A percentile compares a stretch with the other conserved stretches of the same genome.
phyloP scores from a whole-genome alignment of 768 basidiomycete genomes.

The Lentinula guzmanii region DNA sequence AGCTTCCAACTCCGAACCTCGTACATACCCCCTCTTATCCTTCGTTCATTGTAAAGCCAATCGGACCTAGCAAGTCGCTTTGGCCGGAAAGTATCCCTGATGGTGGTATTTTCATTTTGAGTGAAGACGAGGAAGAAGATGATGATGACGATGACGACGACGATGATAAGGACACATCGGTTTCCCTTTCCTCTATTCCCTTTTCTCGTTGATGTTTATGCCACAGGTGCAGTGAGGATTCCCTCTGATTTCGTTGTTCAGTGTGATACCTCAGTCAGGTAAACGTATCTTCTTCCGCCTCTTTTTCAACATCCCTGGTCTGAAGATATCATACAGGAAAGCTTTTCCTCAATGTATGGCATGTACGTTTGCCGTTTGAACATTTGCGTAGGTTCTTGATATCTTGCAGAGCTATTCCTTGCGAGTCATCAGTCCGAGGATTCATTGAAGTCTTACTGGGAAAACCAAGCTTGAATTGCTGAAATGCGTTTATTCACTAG shows the following conservation, averaged over 20 bases:
- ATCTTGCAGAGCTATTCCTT: not conserved
- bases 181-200: not conserved
- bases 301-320: not conserved
- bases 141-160: constrained; percentile 16
- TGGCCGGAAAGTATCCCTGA: constrained; percentile 44
- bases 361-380: not conserved
- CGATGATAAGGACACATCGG: not conserved
- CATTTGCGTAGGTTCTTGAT: not conserved
- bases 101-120: constrained; percentile 40
- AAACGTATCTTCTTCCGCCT: not conserved
- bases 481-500: not conserved
- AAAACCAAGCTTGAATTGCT: not conserved
- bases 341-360: not conserved
- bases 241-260: not conserved
- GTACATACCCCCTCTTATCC: constrained; percentile 1
- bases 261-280: not conserved
- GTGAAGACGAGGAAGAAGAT: constrained; percentile 36
- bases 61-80: constrained; percentile 18
- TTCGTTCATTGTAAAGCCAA: not conserved
- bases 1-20: not conserved
- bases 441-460: not conserved
- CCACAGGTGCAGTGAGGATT: not conserved
- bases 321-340: not conserved
- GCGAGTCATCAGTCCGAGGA: not conserved
- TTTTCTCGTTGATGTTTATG: constrained; percentile 3